Conservation (phyloP, 495 filamentous ascomycete species). For the Copromyces sp. region DNA sequence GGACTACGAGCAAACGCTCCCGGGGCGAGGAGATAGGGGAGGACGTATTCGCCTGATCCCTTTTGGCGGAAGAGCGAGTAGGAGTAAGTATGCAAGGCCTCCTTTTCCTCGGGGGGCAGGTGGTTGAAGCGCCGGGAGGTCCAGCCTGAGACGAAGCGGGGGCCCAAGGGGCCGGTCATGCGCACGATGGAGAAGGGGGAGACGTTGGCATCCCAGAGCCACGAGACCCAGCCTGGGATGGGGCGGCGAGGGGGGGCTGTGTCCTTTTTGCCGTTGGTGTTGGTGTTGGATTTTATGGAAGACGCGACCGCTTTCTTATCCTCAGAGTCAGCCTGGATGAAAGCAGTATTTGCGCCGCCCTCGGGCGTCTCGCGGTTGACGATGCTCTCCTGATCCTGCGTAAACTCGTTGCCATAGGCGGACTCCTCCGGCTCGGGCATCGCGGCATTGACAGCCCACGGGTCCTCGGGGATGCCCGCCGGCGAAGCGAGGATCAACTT, state of each 20-base stretch:
- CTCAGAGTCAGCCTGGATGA: constrained; percentile 2
- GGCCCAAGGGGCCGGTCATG: constrained; percentile 83
- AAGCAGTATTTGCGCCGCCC: constrained; percentile 11
- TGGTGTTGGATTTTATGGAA: constrained; percentile 7
- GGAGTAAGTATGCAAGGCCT: constrained; percentile 80
- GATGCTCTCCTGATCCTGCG: constrained; percentile 59
- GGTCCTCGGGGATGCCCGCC: constrained; percentile 91
- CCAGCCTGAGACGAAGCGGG: constrained; percentile 89
- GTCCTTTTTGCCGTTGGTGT: background rate
- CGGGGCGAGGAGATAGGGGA: constrained; percentile 86
- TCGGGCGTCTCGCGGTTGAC: constrained; percentile 17
- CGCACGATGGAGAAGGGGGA: constrained; percentile 88
- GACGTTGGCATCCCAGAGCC: constrained; percentile 94
- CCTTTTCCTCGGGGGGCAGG: constrained; percentile 67
- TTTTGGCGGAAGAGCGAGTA: constrained; percentile 90
- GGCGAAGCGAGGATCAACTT: constrained; percentile 93
- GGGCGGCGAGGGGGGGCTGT: constrained; percentile 40
- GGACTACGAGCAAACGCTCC: constrained; percentile 87
- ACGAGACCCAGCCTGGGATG: constrained; percentile 73
- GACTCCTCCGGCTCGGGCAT: constrained; percentile 69
- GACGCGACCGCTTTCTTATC: constrained; percentile 20
- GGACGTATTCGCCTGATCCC: constrained; percentile 90
- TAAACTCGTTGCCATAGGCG: constrained; percentile 60
- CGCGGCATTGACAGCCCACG: constrained; percentile 72
- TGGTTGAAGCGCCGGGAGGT: constrained; percentile 86